phyloP scores from a whole-genome alignment of 495 filamentous ascomycete genomes.

The Hypoxylon perforatum region DNA sequence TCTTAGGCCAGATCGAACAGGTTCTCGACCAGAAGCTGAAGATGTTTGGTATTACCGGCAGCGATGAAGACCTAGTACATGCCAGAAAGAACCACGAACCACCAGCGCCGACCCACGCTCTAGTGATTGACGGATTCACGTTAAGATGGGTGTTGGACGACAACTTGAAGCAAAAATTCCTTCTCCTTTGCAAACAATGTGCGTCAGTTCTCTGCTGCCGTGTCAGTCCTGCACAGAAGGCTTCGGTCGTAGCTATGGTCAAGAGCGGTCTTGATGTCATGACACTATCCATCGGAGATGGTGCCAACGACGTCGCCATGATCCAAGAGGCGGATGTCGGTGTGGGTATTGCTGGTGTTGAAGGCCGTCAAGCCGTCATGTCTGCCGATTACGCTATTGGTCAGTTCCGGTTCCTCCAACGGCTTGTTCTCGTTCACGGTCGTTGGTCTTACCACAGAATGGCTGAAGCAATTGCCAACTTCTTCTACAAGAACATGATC shows the following conservation, averaged over 20 bases:
- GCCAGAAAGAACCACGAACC: constrained; percentile 85
- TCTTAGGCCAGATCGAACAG: constrained; percentile 67
- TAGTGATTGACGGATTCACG: constrained; percentile 96
- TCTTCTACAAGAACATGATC: constrained; percentile 99
- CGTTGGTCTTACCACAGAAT: constrained; percentile 95
- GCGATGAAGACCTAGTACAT: constrained; percentile 83
- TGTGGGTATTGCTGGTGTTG: constrained; percentile 97
- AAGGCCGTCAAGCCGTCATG: constrained; percentile 98
- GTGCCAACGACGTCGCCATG: constrained; percentile 99
- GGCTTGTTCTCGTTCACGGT: constrained; percentile 93
- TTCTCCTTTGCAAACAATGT: constrained; percentile 97
- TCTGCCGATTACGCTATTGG: constrained; percentile 98
- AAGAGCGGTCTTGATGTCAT: constrained; percentile 95
- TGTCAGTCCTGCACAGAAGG: constrained; percentile 97
- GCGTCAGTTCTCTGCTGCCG: constrained; percentile 97
- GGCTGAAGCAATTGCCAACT: constrained; percentile 95
- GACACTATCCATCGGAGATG: constrained; percentile 96
- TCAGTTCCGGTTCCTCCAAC: constrained; percentile 93
- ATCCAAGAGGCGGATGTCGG: constrained; percentile 99
- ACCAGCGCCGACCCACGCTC: constrained; percentile 89
- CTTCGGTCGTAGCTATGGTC: constrained; percentile 95
- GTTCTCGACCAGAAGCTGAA: constrained; percentile 79
- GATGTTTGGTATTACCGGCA: constrained; percentile 82
- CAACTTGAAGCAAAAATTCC: constrained; percentile 85
- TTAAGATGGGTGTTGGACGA: constrained; percentile 90